These are phyloP conservation scores for Discostella stelligeroides DNA, from an alignment of 108 stramenopile species.

Conservation along the genomic window DNA sequence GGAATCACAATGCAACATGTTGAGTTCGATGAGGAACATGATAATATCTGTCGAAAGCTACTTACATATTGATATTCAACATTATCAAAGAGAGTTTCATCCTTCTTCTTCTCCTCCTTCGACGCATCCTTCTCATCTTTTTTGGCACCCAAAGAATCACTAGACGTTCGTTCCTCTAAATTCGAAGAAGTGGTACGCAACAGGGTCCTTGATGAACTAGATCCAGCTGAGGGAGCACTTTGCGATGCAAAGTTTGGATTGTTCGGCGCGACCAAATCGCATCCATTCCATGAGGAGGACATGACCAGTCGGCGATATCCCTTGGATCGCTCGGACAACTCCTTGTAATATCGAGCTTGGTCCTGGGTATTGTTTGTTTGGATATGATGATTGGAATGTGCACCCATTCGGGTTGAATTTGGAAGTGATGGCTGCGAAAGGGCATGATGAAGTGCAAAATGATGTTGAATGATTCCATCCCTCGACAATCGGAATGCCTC, in stretches of 20 bases:
- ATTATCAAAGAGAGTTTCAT: conserved; percentile 32
- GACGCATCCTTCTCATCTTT: neutral
- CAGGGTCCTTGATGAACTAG: neutral
- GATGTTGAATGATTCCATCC: conserved; percentile 54
- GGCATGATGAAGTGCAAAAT: conserved; percentile 30
- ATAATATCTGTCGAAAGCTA: neutral
- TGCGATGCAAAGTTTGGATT: no score
- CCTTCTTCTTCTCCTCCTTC: conserved; percentile 7
- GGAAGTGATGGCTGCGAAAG: neutral
- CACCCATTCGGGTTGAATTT: neutral
- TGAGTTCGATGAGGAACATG: no score
- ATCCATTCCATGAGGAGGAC: conserved; percentile 10
- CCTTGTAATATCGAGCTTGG: conserved; percentile 35
- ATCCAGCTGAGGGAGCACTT: neutral
- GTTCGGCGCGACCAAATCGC: conserved; percentile 18
- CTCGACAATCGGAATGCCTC: conserved; percentile 49
- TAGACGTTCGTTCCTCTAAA: neutral
- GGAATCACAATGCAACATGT: neutral
- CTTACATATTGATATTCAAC: conserved; percentile 45
- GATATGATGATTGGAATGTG: neutral
- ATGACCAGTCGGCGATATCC: conserved; percentile 49
- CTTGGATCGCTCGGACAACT: conserved; percentile 39
- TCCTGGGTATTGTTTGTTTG: conserved; percentile 18
- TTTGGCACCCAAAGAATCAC: neutral
- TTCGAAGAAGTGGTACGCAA: neutral